Evolutionary conservation across 371 early-diverging fungal species (phyloP).

Genomic region (Smittium culicis): DNA sequence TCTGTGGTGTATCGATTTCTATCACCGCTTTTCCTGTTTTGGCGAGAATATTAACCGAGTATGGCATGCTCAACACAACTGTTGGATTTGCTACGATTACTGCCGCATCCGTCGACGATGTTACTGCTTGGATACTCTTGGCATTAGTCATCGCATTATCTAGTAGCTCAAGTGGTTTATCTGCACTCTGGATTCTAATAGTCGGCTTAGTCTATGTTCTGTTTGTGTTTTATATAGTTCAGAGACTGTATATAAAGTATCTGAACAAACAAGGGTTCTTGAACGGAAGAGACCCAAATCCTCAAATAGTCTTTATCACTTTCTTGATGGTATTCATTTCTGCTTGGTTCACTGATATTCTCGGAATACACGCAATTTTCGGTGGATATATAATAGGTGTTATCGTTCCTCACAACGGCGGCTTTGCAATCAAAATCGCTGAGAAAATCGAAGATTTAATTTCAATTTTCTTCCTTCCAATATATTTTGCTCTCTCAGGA

Average conservation of each 20-base stretch:
- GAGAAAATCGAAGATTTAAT: constrained; percentile 87
- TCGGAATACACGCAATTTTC: constrained; percentile 85
- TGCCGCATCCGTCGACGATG: constrained; percentile 78
- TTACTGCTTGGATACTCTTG: constrained; percentile 69
- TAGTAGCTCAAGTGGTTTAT: constrained; percentile 43
- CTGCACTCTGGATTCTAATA: constrained; percentile 55
- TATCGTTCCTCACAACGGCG: constrained; percentile 74
- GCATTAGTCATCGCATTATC: constrained; percentile 65
- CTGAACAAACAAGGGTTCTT: constrained; percentile 24
- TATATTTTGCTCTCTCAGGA: constrained; percentile 85
- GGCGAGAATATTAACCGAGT: constrained; percentile 80
- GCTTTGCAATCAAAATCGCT: constrained; percentile 73
- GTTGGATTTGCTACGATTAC: constrained; percentile 73
- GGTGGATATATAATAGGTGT: constrained; percentile 80
- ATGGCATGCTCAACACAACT: constrained; percentile 59
- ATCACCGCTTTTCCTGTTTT: constrained; percentile 90
- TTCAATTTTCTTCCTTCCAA: constrained; percentile 69
- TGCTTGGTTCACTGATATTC: constrained; percentile 67
- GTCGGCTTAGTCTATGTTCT: constrained; percentile 43
- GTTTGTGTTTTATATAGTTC: constrained; percentile 41
- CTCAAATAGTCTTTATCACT: constrained; percentile 49
- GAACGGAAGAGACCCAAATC: constrained; percentile 30
- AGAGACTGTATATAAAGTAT: constrained; percentile 34
- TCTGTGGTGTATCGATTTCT: constrained; percentile 76
- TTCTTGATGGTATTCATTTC: constrained; percentile 44